Evolutionary conservation across 2,329 filamentous ascomycete genomes (phyloP), one percentile per base, ranked within the genome.

Genomic region (Penicillium sp.): DNA sequence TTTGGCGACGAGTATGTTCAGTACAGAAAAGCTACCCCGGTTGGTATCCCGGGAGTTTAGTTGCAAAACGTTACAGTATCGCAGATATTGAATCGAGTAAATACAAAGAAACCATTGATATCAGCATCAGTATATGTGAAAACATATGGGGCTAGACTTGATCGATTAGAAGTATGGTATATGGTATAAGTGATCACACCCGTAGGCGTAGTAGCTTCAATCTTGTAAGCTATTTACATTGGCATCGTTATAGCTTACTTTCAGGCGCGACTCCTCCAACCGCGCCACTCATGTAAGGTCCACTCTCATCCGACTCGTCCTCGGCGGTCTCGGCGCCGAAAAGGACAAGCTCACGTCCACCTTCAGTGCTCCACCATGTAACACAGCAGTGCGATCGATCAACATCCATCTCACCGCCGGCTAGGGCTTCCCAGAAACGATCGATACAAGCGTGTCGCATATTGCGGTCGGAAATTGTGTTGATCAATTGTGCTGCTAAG

Each of bases 361-460:
- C 84, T 58, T 83, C 72, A 72, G 85, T 77, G 76, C 86, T 89
- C 93, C 93, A 96, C 93, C 93, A 97, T 2, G 86, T 85, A 19
- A 96, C 89, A 49, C 89, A 91, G 33, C 89, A 82, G 41, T 88
- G 85, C 7, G 90, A 88, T 59, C 91, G 83, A 70, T 96, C 90
- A 25, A 96, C 88, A 74, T 96, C 92, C 86, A 96, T 89, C 77
- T 96, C 91, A 4, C 91, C 91, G 65, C 83, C 87, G 41, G 87
- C 87, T 10, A 96, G 76, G 3, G 91, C 83, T 57, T 94, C 87
- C 87, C 90, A 92, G 73, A 96, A 89, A 49, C 91, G 81, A 61
- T 86, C 82, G 69, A 87, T 86, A 38, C 87, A 90, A 2, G 80
- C 78, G 47, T 86, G 82, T 43, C 86, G 82, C 79, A 93, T 85